phyloP scores from a whole-genome alignment of 768 basidiomycete genomes.

The Hydnum rufescens region DNA sequence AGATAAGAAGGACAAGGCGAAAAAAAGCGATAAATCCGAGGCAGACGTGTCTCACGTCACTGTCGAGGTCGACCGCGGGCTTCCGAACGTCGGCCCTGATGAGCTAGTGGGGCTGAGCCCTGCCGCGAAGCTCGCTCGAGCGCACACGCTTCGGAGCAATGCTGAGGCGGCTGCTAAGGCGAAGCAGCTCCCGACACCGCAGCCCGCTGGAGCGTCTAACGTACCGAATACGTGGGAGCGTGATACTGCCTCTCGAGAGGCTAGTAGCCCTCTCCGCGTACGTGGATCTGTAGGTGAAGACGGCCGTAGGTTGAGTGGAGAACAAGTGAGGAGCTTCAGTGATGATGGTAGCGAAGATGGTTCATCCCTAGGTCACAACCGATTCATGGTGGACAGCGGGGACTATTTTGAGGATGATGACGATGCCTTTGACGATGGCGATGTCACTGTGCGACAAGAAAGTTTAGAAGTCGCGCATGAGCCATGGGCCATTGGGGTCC shows the following conservation, averaged over 20 bases:
- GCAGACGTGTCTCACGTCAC: slow-evolving; percentile 65
- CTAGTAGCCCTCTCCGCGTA: neutral
- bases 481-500: slow-evolving; percentile 58
- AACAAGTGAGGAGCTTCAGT: slow-evolving; percentile 11
- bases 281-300: neutral
- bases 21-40: slow-evolving; percentile 42
- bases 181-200: slow-evolving; percentile 21
- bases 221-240: slow-evolving; percentile 45
- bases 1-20: slow-evolving; percentile 27
- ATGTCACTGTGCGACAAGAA: slow-evolving; percentile 47
- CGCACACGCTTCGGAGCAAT: slow-evolving; percentile 68
- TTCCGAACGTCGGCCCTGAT: slow-evolving; percentile 20
- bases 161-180: slow-evolving; percentile 55
- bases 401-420: slow-evolving; percentile 12
- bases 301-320: slow-evolving; percentile 11
- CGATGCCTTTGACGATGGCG: slow-evolving; percentile 40
- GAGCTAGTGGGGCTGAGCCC: slow-evolving; percentile 63
- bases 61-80: slow-evolving; percentile 55
- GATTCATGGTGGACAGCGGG: slow-evolving; percentile 1
- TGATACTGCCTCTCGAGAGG: slow-evolving; percentile 30
- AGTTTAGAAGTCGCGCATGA: slow-evolving; percentile 35
- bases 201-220: slow-evolving; percentile 20
- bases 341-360: slow-evolving; percentile 7
- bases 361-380: neutral
- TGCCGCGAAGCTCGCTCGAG: slow-evolving; percentile 72